These are phyloP conservation scores for Cyclostephanos invisitatus DNA, from an alignment of 108 stramenopile genomes.

Conservation along the genomic window DNA sequence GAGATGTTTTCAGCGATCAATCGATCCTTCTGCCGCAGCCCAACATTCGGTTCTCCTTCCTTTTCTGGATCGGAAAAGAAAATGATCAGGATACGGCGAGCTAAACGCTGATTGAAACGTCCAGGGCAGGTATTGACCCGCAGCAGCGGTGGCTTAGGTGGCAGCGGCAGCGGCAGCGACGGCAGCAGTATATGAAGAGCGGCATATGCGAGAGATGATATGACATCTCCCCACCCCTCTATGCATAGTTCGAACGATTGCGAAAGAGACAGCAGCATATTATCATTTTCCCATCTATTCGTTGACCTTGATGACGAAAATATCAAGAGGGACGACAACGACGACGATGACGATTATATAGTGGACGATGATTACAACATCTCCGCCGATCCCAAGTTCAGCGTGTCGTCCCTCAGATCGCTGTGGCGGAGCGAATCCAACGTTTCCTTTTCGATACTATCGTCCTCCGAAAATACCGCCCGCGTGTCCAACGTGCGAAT, in stretches of 20 bases:
- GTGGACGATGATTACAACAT: neutral
- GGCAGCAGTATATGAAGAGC: neutral
- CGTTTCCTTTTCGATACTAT: neutral
- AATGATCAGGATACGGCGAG: too few relatives aligned
- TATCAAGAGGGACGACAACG: neutral
- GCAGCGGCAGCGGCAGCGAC: neutral
- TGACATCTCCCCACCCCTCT: too few relatives aligned
- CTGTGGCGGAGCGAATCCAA: neutral
- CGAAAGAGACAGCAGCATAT: neutral
- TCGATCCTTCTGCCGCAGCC: too few relatives aligned
- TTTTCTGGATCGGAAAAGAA: too few relatives aligned
- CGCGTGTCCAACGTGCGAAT: neutral
- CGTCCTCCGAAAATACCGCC: neutral
- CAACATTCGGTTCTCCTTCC: too few relatives aligned
- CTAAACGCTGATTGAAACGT: too few relatives aligned
- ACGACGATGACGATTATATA: neutral
- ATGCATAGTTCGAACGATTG: neutral
- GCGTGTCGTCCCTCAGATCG: neutral
- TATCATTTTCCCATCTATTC: neutral
- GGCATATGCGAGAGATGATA: neutral
- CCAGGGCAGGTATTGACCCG: too few relatives aligned
- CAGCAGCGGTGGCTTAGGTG: too few relatives aligned
- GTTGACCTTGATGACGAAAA: neutral
- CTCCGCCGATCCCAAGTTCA: neutral
- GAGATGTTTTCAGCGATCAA: too few relatives aligned